Evolutionary conservation across 2,329 filamentous ascomycete genomes (phyloP), one percentile per base, ranked within the genome.

Genomic region (Venturiaceae sp.): DNA sequence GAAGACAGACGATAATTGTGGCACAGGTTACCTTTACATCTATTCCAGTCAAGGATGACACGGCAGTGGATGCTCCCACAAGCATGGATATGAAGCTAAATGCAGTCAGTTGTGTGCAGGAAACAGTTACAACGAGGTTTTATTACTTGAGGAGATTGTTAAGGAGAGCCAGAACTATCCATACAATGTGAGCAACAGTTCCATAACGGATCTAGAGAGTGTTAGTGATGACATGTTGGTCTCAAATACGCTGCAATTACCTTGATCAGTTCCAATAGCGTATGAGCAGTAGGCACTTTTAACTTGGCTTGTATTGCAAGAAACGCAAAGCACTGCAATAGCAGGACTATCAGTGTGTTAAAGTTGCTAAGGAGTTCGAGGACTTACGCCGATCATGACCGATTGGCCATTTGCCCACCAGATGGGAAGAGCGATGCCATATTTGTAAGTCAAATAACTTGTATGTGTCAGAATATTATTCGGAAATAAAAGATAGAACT

Each of bases 291-390:
- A 0, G 91, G 91, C 0, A 90, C 89, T 58, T 88, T 83, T 63
- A 88, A 80, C 76, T 96, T 96, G 55, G 95, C 74, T 71, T 95
- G 90, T 64, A 96, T 96, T 32, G 91, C 91, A 30, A 96, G 80
- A 0, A 90, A 95, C 1, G 92, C 90, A 66, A 96, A 96, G 1
- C 96, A 78, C 30, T 96, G 79, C 64, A 96, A 92, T 37, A 60
- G 62, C 14, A 71, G 66, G 16, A 68, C 69, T 9, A 66, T 11
- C n/a, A 39, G n/a, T 11, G 36, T n/a, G n/a, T 11, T 11, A 39
- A 39, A n/a, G n/a, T 39, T 11, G n/a, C n/a, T n/a, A 39, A 11
- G 36, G n/a, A 39, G 36, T 39, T 39, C n/a, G 11, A 11, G 11
- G 36, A 39, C 36, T 11, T 39, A 56, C 19, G 19, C 30, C 19